phyloP scores from a whole-genome alignment of 78 protist species.

The Tieghemostelium lacteum region DNA sequence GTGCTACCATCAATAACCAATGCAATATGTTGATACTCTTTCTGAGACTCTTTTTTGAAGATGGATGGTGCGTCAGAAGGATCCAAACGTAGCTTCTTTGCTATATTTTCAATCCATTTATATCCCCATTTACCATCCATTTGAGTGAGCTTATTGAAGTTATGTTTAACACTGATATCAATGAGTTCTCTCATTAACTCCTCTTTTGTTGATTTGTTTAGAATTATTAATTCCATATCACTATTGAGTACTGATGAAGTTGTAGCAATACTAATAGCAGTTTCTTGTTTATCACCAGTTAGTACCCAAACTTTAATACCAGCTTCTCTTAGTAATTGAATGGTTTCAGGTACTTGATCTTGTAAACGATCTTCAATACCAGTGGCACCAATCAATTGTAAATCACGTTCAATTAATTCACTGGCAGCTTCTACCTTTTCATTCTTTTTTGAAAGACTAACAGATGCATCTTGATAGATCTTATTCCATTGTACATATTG shows the following conservation, averaged over 20 bases:
- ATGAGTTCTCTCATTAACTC: conserved; percentile 28
- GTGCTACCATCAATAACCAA: conserved; percentile 79
- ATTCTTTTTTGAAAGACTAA: conserved; percentile 51
- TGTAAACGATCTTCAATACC: conserved; percentile 94
- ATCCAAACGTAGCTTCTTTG: conserved; percentile 28
- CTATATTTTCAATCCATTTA: background rate
- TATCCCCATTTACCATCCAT: conserved; percentile 44
- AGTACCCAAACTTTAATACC: conserved; percentile 97
- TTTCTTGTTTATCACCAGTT: conserved; percentile 99
- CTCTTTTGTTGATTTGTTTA: conserved; percentile 73
- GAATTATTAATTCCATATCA: conserved; percentile 77
- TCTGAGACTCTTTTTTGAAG: background rate
- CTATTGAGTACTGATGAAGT: conserved; percentile 55
- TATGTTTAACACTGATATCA: background rate
- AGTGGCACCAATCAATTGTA: conserved; percentile 86
- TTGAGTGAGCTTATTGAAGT: conserved; percentile 5
- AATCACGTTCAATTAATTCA: conserved; percentile 73
- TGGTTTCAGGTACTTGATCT: conserved; percentile 85
- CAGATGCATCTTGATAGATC: conserved; percentile 71
- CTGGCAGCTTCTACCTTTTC: conserved; percentile 88
- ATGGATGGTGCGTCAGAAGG: conserved; percentile 62
- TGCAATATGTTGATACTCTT: conserved; percentile 28
- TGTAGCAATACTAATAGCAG: conserved; percentile 96
- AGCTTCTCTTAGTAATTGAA: conserved; percentile 83
- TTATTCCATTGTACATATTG: conserved; percentile 72